A percentile compares a stretch with the other conserved stretches of the same genome.
Evolutionary conservation across 2,329 filamentous ascomycete species (phyloP).

Genomic region (Fusarium metavorans): DNA sequence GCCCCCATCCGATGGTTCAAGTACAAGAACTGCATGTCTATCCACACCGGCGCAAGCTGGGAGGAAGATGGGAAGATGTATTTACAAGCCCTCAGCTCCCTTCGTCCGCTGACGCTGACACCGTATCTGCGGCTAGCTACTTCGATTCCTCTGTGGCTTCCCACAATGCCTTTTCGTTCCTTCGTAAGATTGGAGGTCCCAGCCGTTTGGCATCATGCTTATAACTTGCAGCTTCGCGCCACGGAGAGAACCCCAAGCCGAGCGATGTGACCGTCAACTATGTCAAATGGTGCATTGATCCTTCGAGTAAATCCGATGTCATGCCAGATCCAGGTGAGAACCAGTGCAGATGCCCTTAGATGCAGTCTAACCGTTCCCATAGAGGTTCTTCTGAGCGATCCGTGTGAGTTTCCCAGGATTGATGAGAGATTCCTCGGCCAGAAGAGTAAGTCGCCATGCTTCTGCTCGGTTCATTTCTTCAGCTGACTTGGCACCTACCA

Average conservation of each 20-base stretch:
- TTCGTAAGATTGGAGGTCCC: not conserved
- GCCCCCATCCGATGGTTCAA: not conserved
- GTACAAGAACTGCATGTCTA: slow-evolving; percentile 2
- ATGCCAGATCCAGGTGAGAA: not conserved
- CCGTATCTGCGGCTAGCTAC: not conserved
- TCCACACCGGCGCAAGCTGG: not conserved
- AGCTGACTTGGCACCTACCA: not conserved
- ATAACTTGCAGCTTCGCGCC: not conserved
- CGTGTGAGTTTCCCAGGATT: not conserved
- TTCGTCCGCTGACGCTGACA: not conserved
- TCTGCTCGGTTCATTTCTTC: not conserved
- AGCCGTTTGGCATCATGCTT: not conserved
- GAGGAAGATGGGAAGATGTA: not conserved
- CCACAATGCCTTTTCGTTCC: not conserved
- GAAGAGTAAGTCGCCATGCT: not conserved
- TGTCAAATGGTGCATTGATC: not conserved
- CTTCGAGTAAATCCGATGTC: not conserved
- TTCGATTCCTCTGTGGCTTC: not conserved
- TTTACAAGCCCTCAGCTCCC: not conserved
- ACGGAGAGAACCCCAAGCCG: not conserved
- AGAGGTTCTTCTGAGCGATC: not conserved
- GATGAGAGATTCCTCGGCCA: not conserved
- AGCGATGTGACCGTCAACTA: not conserved
- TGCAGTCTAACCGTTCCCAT: not conserved
- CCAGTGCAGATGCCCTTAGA: not conserved